Base-by-base conservation (phyloP, 73 alveolate genomes). In the Stentor roeselii region DNA sequence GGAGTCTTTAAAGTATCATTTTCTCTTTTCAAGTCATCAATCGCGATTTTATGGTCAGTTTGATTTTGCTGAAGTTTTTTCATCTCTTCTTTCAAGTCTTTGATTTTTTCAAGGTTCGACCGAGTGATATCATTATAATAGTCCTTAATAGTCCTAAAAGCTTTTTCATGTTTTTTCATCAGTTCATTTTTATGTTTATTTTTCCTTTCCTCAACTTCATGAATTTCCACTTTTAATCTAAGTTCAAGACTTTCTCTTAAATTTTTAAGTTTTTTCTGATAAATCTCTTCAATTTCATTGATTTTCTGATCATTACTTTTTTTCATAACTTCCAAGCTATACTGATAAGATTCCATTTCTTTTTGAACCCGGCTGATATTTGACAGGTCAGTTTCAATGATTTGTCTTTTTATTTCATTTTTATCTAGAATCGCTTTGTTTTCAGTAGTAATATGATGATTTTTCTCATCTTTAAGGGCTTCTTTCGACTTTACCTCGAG, bases 161-260 rank as follows among this genome's bases (percentile, higher is more conserved):
- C 98, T 50, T 92, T 93, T 84, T 95, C 97, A 78, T 94, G 98
- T 60, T 94, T 95, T 78, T 92, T 92, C 94, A 92, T 94, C 42
- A 95, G 87, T 59, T 95, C 97, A 89, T 94, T 94, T 40, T 90
- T 94, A 85, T 95, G 99, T 40, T 91, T 89, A 86, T 96, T 96
- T 85, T 96, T 96, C 75, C 99, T 84, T 84, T 95, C 99, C 85
- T 95, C 99, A 30, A 95, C 85, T 83, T 95, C 99, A 77, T 96
- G 98, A 59, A 94, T 96, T 86, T 95, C 98, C 0, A 96, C 99
- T 87, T 96, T 96, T 30, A 96, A 78, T 84, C 98, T 88, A 14
- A 96, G 84, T 80, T 95, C 98, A 32, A 96, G 91, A 75, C 94
- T 98, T 36, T 92, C 98, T 74, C 89, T 92, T 30, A 95, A 89